Base-by-base conservation (phyloP, 768 basidiomycete genomes). In the Suillus luteus region DNA sequence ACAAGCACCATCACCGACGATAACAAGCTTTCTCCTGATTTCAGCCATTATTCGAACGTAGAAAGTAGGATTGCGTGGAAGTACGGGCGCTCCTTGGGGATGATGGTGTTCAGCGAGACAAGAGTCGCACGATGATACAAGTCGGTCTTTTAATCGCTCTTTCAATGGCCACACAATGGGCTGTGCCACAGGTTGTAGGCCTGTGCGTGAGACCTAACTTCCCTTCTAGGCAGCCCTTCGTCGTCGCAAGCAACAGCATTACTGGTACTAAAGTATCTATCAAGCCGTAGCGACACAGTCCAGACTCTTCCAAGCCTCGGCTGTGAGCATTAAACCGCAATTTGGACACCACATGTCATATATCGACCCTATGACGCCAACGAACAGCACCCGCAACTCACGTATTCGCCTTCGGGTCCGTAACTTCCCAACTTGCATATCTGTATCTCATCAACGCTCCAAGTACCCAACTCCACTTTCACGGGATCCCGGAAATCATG, bases 21-120 rank as follows among this genome's bases (percentile, higher is more conserved):
- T 97, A 78, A 99, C 96, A 71, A 99, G 90, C 81, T 99, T 99
- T 80, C 95, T 91, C 81, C 96, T 88, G 80, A 98, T 96, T 84
- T 97, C 96, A 76, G 95, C 90, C 95, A 98, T 98, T 78, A 72
- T 71, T 54, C 66, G 75, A 72, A 67, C 70, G 76, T 77, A 75
- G 73, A 72, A 66, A 71, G 74, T 75, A 66, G 70, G 64, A 66
- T 68, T 71, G 68, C 64, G 71, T 66, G 62, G 69, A 69, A 40
- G 57, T 58, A 72, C 74, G 70, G 75, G 76, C 76, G 73, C 69
- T 77, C 72, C 77, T 74, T 68, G 65, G 65, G 52, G 74, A 65
- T 71, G 70, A 74, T 71, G 74, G 73, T 75, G 74, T 75, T 75
- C 75, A 75, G 72, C 74, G 75, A 75, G 74, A 76, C 74, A 74